Conservation (phyloP, 768 basidiomycete genomes). For the Psilocybe tampanensis region DNA sequence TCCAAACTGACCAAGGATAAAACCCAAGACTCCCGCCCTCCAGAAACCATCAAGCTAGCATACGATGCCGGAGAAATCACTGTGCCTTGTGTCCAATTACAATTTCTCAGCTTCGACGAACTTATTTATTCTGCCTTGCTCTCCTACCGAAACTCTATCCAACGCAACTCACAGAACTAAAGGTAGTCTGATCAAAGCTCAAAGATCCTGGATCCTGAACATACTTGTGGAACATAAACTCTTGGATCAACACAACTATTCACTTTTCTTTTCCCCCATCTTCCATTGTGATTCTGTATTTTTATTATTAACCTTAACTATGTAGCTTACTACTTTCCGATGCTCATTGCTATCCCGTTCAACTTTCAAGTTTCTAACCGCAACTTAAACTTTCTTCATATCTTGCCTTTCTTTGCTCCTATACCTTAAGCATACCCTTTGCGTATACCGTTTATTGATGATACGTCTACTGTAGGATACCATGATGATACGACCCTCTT, state of each 20-base stretch:
- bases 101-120: constrained; percentile 47
- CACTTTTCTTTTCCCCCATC: neutral
- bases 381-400: neutral
- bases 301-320: neutral
- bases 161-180: constrained; percentile 1
- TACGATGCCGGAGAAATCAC: constrained; percentile 45
- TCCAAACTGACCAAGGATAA: constrained; percentile 41
- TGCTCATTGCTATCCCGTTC: neutral
- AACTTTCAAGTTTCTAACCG: neutral
- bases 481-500: no score
- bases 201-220: neutral
- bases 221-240: neutral
- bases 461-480: no score
- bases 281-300: neutral
- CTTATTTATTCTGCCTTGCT: constrained; percentile 36
- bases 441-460: no score
- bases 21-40: constrained; percentile 32
- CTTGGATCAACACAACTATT: no score
- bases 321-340: neutral
- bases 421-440: neutral
- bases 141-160: constrained; percentile 7
- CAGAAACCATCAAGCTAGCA: constrained; percentile 37
- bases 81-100: constrained; percentile 52
- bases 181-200: neutral
- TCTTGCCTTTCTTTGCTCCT: neutral